Conservation (phyloP, 2,329 filamentous ascomycete genomes). For the Neofusicoccum umdonicola region DNA sequence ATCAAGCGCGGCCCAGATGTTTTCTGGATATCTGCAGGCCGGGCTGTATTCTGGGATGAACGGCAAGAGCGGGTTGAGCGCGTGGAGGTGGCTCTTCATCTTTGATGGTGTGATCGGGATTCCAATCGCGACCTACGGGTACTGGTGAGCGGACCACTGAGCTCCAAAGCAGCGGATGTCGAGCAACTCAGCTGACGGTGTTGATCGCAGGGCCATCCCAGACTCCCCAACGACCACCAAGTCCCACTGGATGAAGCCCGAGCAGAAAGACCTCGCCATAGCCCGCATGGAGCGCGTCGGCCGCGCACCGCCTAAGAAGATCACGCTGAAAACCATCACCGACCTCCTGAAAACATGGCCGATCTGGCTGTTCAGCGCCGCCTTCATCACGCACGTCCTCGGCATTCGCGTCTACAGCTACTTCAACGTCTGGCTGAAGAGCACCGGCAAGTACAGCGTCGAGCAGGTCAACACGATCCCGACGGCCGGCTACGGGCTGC, state of each 20-base stretch:
- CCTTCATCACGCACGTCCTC: constrained; percentile 17
- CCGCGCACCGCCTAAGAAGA: not conserved
- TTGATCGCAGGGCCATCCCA: not conserved
- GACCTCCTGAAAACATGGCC: not conserved
- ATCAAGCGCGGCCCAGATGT: constrained; percentile 19
- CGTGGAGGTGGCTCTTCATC: constrained; percentile 17
- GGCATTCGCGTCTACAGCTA: constrained; percentile 19
- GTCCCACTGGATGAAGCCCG: constrained; percentile 5
- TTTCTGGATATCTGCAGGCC: constrained; percentile 10
- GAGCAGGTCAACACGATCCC: constrained; percentile 19
- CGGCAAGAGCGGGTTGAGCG: not conserved
- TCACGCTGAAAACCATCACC: not conserved
- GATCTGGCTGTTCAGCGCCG: constrained; percentile 14
- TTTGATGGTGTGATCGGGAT: not conserved
- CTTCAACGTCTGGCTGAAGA: constrained; percentile 20
- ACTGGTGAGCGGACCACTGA: not conserved
- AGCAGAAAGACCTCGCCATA: constrained; percentile 15
- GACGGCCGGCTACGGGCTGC: constrained; percentile 15
- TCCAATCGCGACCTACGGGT: not conserved
- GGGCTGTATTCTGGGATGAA: constrained; percentile 3
- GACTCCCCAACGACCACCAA: constrained; percentile 15
- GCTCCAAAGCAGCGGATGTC: not conserved
- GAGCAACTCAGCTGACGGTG: not conserved
- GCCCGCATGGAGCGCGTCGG: constrained; percentile 10
- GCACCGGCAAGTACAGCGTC: constrained; percentile 4